Evolutionary conservation across 2,329 filamentous ascomycete species (phyloP).

Genomic region (Emergomyces pasteurianus): DNA sequence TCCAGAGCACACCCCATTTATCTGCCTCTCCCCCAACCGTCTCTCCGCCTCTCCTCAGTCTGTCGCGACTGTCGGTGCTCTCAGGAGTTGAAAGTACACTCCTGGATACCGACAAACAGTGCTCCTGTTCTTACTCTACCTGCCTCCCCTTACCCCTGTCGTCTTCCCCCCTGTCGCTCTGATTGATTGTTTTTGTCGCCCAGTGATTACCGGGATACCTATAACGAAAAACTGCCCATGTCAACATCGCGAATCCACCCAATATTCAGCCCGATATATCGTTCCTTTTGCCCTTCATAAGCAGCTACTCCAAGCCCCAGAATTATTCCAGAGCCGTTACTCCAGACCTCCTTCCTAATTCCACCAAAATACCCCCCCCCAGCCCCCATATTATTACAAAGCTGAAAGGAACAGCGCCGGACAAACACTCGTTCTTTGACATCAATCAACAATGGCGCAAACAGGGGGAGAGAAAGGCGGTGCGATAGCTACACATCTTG

Average conservation of each 20-base stretch:
- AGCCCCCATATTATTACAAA: background rate
- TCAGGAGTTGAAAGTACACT: background rate
- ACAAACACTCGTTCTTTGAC: background rate
- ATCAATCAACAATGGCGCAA: conserved; percentile 4
- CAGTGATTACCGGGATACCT: background rate
- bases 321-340: background rate
- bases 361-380: background rate
- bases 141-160: background rate
- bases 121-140: background rate
- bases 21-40: background rate
- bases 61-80: background rate
- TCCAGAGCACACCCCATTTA: background rate
- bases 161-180: background rate
- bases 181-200: conserved; percentile 1
- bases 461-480: conserved; percentile 1
- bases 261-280: background rate
- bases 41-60: background rate
- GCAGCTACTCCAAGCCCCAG: background rate
- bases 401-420: background rate
- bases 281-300: background rate
- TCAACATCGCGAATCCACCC: background rate
- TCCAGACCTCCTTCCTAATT: background rate
- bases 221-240: background rate
- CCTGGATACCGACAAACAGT: background rate
- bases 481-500: background rate